Base-by-base conservation (phyloP, 768 basidiomycete genomes). In the Paxillus involutus region DNA sequence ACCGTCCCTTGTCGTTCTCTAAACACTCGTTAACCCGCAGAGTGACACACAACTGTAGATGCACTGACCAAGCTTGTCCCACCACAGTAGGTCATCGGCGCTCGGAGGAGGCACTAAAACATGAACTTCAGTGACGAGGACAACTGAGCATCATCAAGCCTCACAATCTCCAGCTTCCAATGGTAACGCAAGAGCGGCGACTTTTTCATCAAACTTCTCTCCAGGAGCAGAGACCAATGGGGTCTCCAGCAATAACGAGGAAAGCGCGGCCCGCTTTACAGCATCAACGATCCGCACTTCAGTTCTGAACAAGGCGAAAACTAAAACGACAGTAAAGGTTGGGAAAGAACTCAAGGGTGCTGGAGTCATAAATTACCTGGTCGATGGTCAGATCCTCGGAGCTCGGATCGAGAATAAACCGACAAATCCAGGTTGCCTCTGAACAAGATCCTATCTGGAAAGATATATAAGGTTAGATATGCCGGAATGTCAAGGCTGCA, bases 341-440 rank as follows among this genome's bases (percentile, higher is more conserved):
- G 10, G 49, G 53, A 44, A 13, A 41, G 39, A 35, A 53, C 19
- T 29, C 29, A 3, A 44, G 19, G 37, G 6, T 11, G 26, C 3
- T 10, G 41, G 17, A 55, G 17, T 35, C n/a, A 48, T 42, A 24
- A 58, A 74, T 49, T 57, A 87, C 93, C 91, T 68, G 97, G 97
- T 65, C 89, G 86, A 67, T 99, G 97, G 73, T 99, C 97, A 6
- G 97, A 99, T n/a, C 89, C 84, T 63, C 77, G 79, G 52, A 99
- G 73, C 60, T 96, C 92, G 7, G 91, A 88, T 55, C 94, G 79
- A 17, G 86, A 85, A 69, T 99, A 99, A 9, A 84, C 80, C 0
- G 81, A 76, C 44, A 94, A 76, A 57, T 93, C 86, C 24, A 98
- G 77, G 33, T 77, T 74, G 10, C 96, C 96, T 56, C 82, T 83